Conservation (phyloP, 768 basidiomycete genomes). For the Suillus luteus region DNA sequence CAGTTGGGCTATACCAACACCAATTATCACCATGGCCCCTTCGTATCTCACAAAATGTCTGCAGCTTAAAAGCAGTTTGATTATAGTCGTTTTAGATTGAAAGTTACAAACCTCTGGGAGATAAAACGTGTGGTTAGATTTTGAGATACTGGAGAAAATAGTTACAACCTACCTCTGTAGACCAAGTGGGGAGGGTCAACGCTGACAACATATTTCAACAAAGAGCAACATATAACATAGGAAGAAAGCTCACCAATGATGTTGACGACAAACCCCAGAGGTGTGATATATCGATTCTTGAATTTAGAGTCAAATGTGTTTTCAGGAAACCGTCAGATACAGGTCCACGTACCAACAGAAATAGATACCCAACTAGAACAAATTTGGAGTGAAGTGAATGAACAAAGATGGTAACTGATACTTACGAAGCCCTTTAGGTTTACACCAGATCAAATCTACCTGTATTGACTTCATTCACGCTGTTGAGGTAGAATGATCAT, state of each 20-base stretch:
- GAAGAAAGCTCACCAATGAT: slow-evolving; percentile 27
- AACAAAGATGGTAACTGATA: slow-evolving; percentile 36
- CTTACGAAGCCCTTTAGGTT: slow-evolving; percentile 48
- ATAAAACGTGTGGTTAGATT: neutral
- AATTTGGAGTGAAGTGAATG: neutral
- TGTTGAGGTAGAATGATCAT: neutral
- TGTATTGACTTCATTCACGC: slow-evolving; percentile 12
- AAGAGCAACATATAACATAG: neutral
- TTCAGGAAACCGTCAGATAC: neutral
- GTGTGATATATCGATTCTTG: slow-evolving; percentile 63
- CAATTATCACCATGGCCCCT: slow-evolving; percentile 1
- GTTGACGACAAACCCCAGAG: slow-evolving; percentile 58
- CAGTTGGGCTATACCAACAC: neutral
- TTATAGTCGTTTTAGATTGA: neutral
- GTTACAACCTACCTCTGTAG: neutral
- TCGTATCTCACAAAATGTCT: slow-evolving; percentile 7
- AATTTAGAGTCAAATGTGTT: neutral
- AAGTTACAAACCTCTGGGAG: neutral
- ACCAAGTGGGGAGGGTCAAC: neutral
- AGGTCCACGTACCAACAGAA: slow-evolving; percentile 32
- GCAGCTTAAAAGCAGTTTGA: slow-evolving; percentile 22
- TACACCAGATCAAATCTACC: slow-evolving; percentile 38
- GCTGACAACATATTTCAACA: neutral
- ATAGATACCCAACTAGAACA: slow-evolving; percentile 34
- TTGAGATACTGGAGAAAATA: neutral